Percentiles rank a stretch among this genome's conserved stretches.
phyloP scores from a whole-genome alignment of 805 yeast genomes.

The Spencermartinsiella europaea region DNA sequence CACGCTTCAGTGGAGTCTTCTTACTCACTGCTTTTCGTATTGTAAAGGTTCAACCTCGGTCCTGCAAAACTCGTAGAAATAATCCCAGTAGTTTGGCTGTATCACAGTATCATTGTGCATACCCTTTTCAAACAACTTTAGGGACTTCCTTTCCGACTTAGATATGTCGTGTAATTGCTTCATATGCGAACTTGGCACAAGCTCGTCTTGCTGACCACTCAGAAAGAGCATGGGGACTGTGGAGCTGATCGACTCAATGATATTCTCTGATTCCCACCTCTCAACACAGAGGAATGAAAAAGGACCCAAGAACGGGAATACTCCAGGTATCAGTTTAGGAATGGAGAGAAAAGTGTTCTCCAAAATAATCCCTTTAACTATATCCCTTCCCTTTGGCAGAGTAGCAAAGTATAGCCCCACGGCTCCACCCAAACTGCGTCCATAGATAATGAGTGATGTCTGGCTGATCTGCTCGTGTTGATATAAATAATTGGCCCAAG shows the following conservation, averaged over 20 bases:
- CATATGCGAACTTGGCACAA: slow-evolving; percentile 89
- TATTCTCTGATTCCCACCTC: slow-evolving; percentile 71
- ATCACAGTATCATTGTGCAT: slow-evolving; percentile 80
- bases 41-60: slow-evolving; percentile 11
- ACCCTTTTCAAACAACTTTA: slow-evolving; percentile 52
- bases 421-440: slow-evolving; percentile 93
- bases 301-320: slow-evolving; percentile 62
- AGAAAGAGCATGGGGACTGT: slow-evolving; percentile 64
- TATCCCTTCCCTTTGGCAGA: slow-evolving; percentile 37
- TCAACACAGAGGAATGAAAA: slow-evolving; percentile 65
- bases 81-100: slow-evolving; percentile 75
- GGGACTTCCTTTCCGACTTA: slow-evolving; percentile 46
- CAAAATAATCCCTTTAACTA: slow-evolving; percentile 60
- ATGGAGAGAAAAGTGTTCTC: slow-evolving; percentile 85
- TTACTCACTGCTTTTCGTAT: not conserved
- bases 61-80: slow-evolving; percentile 45
- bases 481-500: slow-evolving; percentile 55
- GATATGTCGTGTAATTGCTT: slow-evolving; percentile 49
- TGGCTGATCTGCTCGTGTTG: slow-evolving; percentile 48
- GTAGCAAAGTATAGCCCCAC: slow-evolving; percentile 80
- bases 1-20: too few relatives aligned
- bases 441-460: slow-evolving; percentile 64
- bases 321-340: slow-evolving; percentile 52
- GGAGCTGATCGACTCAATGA: slow-evolving; percentile 47
- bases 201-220: slow-evolving; percentile 75